Conservation (phyloP, 1,139 yeast genomes). For the Kodamaea plutei region DNA sequence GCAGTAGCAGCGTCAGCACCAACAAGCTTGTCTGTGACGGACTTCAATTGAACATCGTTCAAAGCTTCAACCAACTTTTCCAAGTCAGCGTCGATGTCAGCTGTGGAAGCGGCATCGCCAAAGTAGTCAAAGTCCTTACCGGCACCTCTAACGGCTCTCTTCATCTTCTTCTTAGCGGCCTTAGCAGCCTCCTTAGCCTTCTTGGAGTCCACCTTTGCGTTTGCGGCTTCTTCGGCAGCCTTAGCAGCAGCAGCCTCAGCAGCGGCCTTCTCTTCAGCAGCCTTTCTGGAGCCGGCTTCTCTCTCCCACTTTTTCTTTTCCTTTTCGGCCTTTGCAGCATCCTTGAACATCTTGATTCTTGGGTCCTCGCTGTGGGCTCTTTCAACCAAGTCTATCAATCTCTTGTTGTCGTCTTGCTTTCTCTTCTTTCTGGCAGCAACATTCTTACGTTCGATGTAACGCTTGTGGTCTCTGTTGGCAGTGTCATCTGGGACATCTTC, state of each 20-base stretch:
- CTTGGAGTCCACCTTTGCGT: conserved; percentile 65
- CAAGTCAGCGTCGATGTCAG: conserved; percentile 72
- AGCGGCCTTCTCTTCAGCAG: conserved; percentile 87
- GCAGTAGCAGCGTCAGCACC: conserved; percentile 49
- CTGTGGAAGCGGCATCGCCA: conserved; percentile 66
- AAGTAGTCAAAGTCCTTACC: conserved; percentile 85
- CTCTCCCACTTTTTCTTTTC: conserved; percentile 96
- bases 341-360: conserved; percentile 89
- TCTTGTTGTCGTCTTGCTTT: conserved; percentile 95
- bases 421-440: conserved; percentile 94
- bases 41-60: conserved; percentile 70
- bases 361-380: conserved; percentile 90
- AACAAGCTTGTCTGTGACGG: conserved; percentile 60
- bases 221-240: conserved; percentile 74
- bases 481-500: conserved; percentile 99
- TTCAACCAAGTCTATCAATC: conserved; percentile 82
- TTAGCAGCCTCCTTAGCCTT: conserved; percentile 97
- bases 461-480: conserved; percentile 98
- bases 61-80: conserved; percentile 74
- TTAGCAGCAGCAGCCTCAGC: conserved; percentile 72
- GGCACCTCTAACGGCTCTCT: conserved; percentile 81
- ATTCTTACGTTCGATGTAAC: conserved; percentile 97
- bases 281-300: conserved; percentile 96
- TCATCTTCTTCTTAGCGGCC: conserved; percentile 95
- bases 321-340: conserved; percentile 91